Evolutionary conservation across 768 basidiomycete species (phyloP), one percentile per base, ranked within the genome.

Genomic region (Termitomyces sp.): DNA sequence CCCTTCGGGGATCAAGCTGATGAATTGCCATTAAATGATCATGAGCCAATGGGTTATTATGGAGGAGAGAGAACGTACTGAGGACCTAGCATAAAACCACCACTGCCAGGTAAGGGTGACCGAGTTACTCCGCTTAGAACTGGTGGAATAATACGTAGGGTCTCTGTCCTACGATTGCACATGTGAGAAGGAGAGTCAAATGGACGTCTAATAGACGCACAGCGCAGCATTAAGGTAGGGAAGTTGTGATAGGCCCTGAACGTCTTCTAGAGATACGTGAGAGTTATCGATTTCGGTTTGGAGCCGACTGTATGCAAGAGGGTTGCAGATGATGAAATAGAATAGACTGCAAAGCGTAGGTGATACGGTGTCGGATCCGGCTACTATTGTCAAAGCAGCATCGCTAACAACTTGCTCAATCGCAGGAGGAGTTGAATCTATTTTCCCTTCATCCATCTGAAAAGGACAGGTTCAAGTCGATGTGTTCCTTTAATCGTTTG

Each of bases 1-100:
- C 26, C 77, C 77, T 67, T 75, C 74, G 1, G 74, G 71, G 8
- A 79, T 72, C 46, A 70, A 72, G 43, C 76, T 77, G 55, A 16
- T 13, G 36, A 24, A 43, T 26, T 12, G 0, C 18, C 6, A 26
- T n/a, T 18, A 51, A 32, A 42, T 36, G 33, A 27, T 8, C 18
- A 27, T 18, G 36, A 14, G 24, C 10, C 22, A 5, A 9, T 5
- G 12, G 1, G 2, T 3, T 18, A n/a, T 7, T 22, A 18, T 4
- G 22, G 18, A 22, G 20, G 32, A 37, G 16, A 20, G 34, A 36
- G 55, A 66, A 56, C 64, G 44, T 57, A 69, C 70, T 59, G 62
- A 18, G 57, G 30, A 34, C 69, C 72, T 34, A 72, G 33, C 49
- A 57, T 50, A 20, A 51, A 51, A 22, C 56, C 42, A 27, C 56